Evolutionary conservation across 441 rosid genomes (phyloP).

Genomic region (Corymbia citriodora): DNA sequence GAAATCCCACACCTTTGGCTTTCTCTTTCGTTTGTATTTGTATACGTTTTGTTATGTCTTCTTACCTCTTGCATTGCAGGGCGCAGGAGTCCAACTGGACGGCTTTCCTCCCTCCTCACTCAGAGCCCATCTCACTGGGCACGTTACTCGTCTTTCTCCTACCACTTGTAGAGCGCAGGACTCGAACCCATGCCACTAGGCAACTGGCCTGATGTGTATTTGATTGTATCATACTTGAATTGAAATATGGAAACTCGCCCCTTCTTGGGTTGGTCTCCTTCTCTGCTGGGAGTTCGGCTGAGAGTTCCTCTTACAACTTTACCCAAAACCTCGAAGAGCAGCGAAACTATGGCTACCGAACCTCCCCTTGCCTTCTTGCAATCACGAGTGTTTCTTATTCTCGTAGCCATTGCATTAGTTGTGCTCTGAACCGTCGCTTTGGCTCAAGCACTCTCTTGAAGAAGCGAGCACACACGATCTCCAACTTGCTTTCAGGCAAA

Average conservation of each 20-base stretch:
- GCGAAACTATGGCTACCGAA: neutral
- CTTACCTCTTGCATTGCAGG: too few species aligned
- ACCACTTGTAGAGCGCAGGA: too few species aligned
- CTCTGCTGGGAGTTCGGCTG: neutral
- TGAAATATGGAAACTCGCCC: neutral
- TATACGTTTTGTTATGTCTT: too few species aligned
- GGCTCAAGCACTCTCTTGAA: neutral
- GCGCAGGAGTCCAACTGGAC: too few species aligned
- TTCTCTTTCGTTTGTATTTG: too few species aligned
- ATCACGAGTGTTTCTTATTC: neutral
- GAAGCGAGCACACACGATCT: slow-evolving; percentile 24
- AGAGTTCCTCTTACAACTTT: neutral
- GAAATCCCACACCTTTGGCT: too few species aligned
- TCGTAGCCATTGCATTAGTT: neutral
- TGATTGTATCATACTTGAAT: neutral
- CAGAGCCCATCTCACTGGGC: too few species aligned
- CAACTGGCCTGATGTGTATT: too few species aligned
- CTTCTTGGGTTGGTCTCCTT: neutral
- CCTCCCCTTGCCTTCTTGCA: neutral
- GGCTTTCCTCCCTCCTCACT: too few species aligned
- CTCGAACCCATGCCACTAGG: too few species aligned
- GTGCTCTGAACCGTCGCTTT: neutral
- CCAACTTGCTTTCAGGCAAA: slow-evolving; percentile 39
- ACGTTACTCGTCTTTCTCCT: too few species aligned
- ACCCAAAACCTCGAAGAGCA: neutral